phyloP scores from a whole-genome alignment of 2,329 filamentous ascomycete species.

The Samsoniella hepiali region DNA sequence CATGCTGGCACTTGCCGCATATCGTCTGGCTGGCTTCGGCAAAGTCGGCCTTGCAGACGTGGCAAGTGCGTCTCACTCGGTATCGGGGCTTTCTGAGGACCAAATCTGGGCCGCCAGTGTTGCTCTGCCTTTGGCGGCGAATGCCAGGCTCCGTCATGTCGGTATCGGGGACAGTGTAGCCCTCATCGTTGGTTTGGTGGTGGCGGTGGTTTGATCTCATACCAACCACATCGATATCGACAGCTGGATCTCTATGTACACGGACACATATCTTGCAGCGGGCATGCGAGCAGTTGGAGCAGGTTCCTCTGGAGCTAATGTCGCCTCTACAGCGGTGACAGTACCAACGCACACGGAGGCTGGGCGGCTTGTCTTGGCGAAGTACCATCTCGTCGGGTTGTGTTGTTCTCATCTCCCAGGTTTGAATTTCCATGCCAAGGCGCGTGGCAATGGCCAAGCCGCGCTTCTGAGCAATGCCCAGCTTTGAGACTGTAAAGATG shows the following conservation, averaged over 20 bases:
- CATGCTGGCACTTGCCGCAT: constrained; percentile 68
- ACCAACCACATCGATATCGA: constrained; percentile 49
- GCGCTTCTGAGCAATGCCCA: constrained; percentile 54
- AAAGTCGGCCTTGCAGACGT: constrained; percentile 68
- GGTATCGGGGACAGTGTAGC: constrained; percentile 51
- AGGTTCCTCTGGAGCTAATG: constrained; percentile 71
- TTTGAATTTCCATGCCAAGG: constrained; percentile 54
- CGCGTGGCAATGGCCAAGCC: constrained; percentile 53
- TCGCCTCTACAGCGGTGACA: constrained; percentile 78
- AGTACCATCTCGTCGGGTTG: constrained; percentile 52
- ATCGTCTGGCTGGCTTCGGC: constrained; percentile 50
- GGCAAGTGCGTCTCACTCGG: constrained; percentile 71
- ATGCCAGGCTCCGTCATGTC: constrained; percentile 45
- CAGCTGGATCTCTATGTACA: constrained; percentile 64
- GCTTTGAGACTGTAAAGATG: constrained; percentile 43
- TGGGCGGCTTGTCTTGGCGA: constrained; percentile 71
- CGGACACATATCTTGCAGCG: constrained; percentile 79
- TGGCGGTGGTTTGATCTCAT: constrained; percentile 33
- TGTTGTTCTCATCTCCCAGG: constrained; percentile 50
- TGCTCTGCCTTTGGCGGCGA: constrained; percentile 60
- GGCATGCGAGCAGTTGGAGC: constrained; percentile 71
- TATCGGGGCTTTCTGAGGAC: constrained; percentile 70
- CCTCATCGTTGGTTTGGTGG: constrained; percentile 55
- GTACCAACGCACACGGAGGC: constrained; percentile 72
- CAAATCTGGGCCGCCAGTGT: constrained; percentile 65